Base-by-base conservation (phyloP, 1,284 basidiomycete species). In the Ustilago shanxiensis region DNA sequence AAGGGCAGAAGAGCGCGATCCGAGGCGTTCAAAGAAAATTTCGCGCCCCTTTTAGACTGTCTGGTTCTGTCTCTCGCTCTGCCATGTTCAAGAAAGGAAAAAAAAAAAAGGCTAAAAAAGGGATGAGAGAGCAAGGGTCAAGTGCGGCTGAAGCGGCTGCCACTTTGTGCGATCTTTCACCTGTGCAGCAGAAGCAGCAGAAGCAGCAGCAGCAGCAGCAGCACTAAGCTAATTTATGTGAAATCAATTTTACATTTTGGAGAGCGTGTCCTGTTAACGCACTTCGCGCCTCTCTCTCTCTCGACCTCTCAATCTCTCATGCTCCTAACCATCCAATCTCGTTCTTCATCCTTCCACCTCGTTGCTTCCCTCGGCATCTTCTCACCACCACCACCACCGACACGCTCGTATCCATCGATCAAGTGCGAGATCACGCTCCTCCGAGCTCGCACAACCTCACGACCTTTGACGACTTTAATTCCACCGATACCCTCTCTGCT, bases 391-490 rank as follows among this genome's bases (percentile, higher is more conserved):
- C 35, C 3, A 31, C 24, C 52, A 18, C 50, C n/a, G 11, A 54
- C 45, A 11, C 24, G 5, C 35, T 50, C 37, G 16, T 45, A 35
- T 31, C 33, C 20, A 57, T 22, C 37, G 45, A 20, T 18, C 33
- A 60, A 22, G 47, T 52, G 47, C 49, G 49, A 52, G 28, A 28
- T 20, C 39, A 22, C 49, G 11, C 11, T 22, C 26, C n/a, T n/a
- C 16, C 33, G 14, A 6, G 35, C 45, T 31, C 20, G 31, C 44
- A 50, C 50, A 11, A 11, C 13, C 22, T 61, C 29, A 68, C 66
- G 66, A 68, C 60, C 55, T 55, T 59, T 68, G 39, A 68, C 66
- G 66, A 68, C 52, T 28, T 47, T 31, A 18, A 24, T 28, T 49
- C 39, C 13, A 49, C 47, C 33, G 58, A 61, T 61, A 67, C 55